Evolutionary conservation across 164 flowering plant genomes (phyloP), one percentile per base, ranked within the genome.

Genomic region (Aristolochia contorta): DNA sequence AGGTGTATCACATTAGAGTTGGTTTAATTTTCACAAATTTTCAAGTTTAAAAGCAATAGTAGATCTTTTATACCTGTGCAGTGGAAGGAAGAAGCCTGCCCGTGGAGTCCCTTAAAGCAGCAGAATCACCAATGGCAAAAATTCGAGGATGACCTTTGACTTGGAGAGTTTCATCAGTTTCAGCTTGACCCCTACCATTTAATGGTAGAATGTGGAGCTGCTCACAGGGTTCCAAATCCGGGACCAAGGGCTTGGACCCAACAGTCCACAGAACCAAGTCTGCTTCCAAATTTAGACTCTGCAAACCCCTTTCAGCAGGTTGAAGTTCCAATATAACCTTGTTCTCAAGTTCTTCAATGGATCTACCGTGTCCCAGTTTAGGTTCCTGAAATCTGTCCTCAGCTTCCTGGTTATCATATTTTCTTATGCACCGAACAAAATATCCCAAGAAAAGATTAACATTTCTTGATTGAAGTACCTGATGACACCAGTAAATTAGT

Each of bases 231-330:
- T 80, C 91, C 48, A 84, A 25, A 37, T 73, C 45, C 61, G 98
- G 86, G 72, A 93, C 80, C 47, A 74, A 72, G 57, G 99, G 84
- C 70, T 83, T 86, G 52, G 85, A 78, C 6, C 97, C 99, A 60
- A 90, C 91, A 16, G 99, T 89, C 97, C 97, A 93, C 51, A 93
- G 72, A 22, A 90, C 89, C 50, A 90, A 59, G 81, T 93, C 99
- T 65, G 89, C 92, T 77, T 86, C 82, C 22, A 93, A 59, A 55
- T 65, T 62, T 70, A 82, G 84, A 74, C 76, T 76, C 68, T 82
- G 66, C 65, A 79, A 62, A 57, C 96, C 89, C 67, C 73, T 84
- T 67, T 82, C 79, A 67, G 89, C 77, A 61, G 97, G 89, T 72
- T 85, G 87, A 74, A 93, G 84, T 71, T 88, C 97, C 75, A 93